Conservation (phyloP, 225 moss, liverwort and hornwort genomes). For the Sphagnum tenellum region DNA sequence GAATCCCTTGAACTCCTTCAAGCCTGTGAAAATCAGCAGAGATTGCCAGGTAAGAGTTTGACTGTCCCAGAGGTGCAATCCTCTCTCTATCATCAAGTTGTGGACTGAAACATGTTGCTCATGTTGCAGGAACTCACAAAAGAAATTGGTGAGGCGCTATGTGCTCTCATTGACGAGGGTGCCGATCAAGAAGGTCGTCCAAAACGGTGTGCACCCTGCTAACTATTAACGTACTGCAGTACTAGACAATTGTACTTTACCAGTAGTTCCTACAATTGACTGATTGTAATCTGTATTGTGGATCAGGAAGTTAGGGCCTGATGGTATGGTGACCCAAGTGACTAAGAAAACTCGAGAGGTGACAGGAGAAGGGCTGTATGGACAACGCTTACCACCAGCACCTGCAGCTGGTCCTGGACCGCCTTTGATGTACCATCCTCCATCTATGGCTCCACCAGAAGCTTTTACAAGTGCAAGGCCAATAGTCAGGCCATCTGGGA, state of each 20-base stretch:
- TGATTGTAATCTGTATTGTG: background rate
- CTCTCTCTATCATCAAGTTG: background rate
- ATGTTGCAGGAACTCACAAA: conserved; percentile 83
- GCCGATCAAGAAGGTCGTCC: conserved; percentile 89
- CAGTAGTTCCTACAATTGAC: background rate
- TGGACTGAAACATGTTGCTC: background rate
- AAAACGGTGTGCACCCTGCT: conserved; percentile 50
- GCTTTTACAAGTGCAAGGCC: conserved; percentile 28
- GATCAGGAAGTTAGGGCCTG: conserved; percentile 36
- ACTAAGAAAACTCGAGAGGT: conserved; percentile 53
- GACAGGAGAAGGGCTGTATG: conserved; percentile 18
- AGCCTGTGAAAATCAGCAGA: conserved; percentile 98
- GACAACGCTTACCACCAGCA: conserved; percentile 24
- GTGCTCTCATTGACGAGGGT: conserved; percentile 93
- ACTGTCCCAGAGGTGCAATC: background rate
- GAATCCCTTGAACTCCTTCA: conserved; percentile 91
- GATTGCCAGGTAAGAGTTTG: conserved; percentile 81
- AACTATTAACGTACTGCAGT: conserved; percentile 8
- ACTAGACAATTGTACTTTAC: background rate
- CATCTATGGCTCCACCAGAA: conserved; percentile 21
- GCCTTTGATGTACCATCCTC: conserved; percentile 35
- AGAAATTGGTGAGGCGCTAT: conserved; percentile 89
- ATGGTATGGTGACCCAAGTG: conserved; percentile 24
- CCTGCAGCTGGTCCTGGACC: conserved; percentile 34
- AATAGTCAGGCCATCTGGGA: conserved; percentile 29